Evolutionary conservation across 2,329 filamentous ascomycete genomes (phyloP).

Genomic region (Phialophora tarda): DNA sequence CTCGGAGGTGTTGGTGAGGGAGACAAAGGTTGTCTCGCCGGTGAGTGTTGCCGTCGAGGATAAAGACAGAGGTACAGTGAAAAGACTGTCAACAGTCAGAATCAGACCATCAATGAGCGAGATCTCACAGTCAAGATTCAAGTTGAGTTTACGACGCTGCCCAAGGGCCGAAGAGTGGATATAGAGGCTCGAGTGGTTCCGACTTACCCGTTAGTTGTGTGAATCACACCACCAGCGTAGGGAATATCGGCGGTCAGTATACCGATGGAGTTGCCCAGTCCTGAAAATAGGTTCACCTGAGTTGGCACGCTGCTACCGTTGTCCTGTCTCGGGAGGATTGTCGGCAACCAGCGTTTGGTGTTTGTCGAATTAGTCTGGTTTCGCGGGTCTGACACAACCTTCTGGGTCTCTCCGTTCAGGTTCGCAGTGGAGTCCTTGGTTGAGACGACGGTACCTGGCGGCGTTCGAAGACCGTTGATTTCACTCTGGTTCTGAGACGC

Average conservation of each 20-base stretch:
- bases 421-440: conserved; percentile 19
- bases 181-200: neutral
- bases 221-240: conserved; percentile 12
- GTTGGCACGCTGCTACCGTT: conserved; percentile 3
- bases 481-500: conserved; percentile 16
- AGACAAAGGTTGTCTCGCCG: conserved; percentile 12
- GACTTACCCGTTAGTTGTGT: conserved; percentile 17
- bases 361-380: conserved; percentile 16
- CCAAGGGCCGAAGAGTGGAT: neutral
- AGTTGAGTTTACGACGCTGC: neutral
- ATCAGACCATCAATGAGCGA: neutral
- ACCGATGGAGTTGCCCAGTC: conserved; percentile 11
- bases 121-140: neutral
- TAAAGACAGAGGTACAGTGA: conserved; percentile 11
- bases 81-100: conserved; percentile 7
- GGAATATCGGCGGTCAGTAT: conserved; percentile 15
- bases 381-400: conserved; percentile 13
- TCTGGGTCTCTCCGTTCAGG: conserved; percentile 10
- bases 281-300: conserved; percentile 12
- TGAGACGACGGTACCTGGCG: conserved; percentile 10
- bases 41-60: conserved; percentile 11
- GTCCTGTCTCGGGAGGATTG: conserved; percentile 16
- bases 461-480: conserved; percentile 17
- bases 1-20: conserved; percentile 8
- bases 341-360: conserved; percentile 7